Base-by-base conservation (phyloP, 306 rosid genomes). In the Cucumis hystrix region DNA sequence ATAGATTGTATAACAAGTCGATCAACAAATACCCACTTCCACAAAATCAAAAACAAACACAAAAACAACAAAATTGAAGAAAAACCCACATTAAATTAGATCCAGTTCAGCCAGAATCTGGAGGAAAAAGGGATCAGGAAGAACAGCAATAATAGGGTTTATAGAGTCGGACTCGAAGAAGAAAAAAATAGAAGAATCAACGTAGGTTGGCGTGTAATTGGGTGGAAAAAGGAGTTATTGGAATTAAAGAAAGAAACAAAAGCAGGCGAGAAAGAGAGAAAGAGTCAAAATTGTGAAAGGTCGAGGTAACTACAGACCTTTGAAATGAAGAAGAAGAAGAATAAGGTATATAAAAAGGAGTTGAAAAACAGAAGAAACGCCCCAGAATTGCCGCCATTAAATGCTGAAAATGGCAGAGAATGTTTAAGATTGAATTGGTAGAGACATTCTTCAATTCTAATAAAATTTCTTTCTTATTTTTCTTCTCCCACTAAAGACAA, bases 291-390 rank as follows among this genome's bases (percentile, higher is more conserved):
- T 2, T 16, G 47, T n/a, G 77, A 73, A 73, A 49, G 77, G 62
- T 73, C 62, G 47, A 30, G 47, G 77, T 13, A 73, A 18, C 7
- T 51, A 52, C 62, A 45, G 54, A 52, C 47, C 77, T 52, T 16
- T 54, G 62, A 33, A 28, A 52, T 17, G 62, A 30, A 52, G 75
- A 66, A 56, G 76, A 57, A 2, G 75, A 66, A 56, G 76, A 57
- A 2, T 58, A 57, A 43, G 76, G 45, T 76, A 57, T 0, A 6
- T 56, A 52, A 73, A 66, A 52, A 17, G 77, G 47, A 52, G 39
- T 37, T 28, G 61, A 77, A 75, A 60, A 25, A 37, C 47, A 73
- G 62, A 52, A 73, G 77, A 73, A 73, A 73, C 77, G 68, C 75
- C 64, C 72, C 57, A 57, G 77, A 41, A 47, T 30, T 47, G 58